Evolutionary conservation across 2,329 filamentous ascomycete species (phyloP).

Genomic region (Fusarium goolgardi): DNA sequence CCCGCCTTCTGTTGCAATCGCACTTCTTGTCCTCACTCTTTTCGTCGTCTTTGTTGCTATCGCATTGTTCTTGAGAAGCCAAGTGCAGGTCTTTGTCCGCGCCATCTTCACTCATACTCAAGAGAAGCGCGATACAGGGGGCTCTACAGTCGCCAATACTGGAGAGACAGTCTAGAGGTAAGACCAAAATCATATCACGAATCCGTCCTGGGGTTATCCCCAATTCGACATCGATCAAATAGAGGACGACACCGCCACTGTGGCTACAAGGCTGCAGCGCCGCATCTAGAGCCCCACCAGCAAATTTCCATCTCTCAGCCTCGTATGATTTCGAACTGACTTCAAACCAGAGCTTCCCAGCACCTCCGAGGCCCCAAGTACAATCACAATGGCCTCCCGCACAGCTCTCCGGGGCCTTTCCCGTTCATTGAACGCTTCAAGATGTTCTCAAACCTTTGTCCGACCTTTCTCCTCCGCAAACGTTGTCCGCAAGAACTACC

Average conservation of each 20-base stretch:
- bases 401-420: slow-evolving; percentile 48
- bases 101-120: slow-evolving; percentile 42
- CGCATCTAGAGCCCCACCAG: slow-evolving; percentile 23
- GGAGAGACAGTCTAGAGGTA: slow-evolving; percentile 30
- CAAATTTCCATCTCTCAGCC: slow-evolving; percentile 48
- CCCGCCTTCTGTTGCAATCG: slow-evolving; percentile 48
- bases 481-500: slow-evolving; percentile 46
- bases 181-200: not conserved
- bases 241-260: slow-evolving; percentile 30
- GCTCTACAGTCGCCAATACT: slow-evolving; percentile 24
- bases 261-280: slow-evolving; percentile 43
- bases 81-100: slow-evolving; percentile 49
- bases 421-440: slow-evolving; percentile 39
- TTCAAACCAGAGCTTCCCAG: slow-evolving; percentile 32
- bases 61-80: slow-evolving; percentile 47
- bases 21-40: slow-evolving; percentile 50
- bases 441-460: slow-evolving; percentile 19
- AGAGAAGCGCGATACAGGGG: slow-evolving; percentile 8
- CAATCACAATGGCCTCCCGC: slow-evolving; percentile 47
- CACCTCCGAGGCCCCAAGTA: slow-evolving; percentile 19
- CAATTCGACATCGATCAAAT: not conserved
- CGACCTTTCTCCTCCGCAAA: slow-evolving; percentile 49
- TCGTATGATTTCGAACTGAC: slow-evolving; percentile 47
- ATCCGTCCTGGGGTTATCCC: not conserved
- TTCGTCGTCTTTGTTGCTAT: slow-evolving; percentile 47